Conservation (phyloP, 2,329 filamentous ascomycete genomes). For the Claviceps maximensis region DNA sequence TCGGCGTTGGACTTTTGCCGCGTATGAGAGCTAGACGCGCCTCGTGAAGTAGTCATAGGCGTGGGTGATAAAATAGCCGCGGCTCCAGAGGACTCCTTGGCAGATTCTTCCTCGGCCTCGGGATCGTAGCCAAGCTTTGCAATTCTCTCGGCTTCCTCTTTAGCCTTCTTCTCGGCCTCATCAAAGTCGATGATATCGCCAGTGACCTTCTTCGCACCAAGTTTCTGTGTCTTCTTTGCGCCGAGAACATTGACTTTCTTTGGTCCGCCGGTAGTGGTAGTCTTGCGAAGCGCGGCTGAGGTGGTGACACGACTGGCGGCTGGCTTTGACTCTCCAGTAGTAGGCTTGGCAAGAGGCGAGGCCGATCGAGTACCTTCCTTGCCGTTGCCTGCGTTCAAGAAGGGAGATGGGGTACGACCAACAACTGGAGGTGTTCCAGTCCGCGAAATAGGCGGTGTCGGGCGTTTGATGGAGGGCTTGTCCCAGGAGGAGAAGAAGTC, state of each 20-base stretch:
- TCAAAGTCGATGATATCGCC: conserved; percentile 85
- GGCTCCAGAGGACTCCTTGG: conserved; percentile 35
- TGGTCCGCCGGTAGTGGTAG: conserved; percentile 44
- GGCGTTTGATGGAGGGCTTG: conserved; percentile 91
- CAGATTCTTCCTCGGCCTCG: conserved; percentile 58
- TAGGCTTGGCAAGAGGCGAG: conserved; percentile 61
- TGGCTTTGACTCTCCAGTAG: conserved; percentile 40
- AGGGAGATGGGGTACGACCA: conserved; percentile 76
- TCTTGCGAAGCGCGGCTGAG: conserved; percentile 73
- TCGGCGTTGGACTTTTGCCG: conserved; percentile 59
- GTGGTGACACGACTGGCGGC: conserved; percentile 60
- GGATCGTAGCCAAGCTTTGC: conserved; percentile 93
- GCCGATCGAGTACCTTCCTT: conserved; percentile 65
- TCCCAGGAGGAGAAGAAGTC: conserved; percentile 99
- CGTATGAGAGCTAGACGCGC: conserved; percentile 41
- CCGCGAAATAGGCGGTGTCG: conserved; percentile 83
- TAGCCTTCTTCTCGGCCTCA: conserved; percentile 90
- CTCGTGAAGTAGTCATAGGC: conserved; percentile 53
- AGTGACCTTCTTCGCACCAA: conserved; percentile 85
- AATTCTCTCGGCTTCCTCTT: conserved; percentile 92
- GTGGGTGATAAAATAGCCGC: conserved; percentile 58
- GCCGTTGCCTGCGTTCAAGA: conserved; percentile 58
- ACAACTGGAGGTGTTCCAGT: conserved; percentile 73
- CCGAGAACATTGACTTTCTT: conserved; percentile 79
- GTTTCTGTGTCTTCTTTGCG: conserved; percentile 70